A percentile compares a stretch with the other conserved stretches of the same genome.
These are phyloP conservation scores for Cytospora mali DNA, from an alignment of 2,329 filamentous ascomycete species.

Conservation along the genomic window DNA sequence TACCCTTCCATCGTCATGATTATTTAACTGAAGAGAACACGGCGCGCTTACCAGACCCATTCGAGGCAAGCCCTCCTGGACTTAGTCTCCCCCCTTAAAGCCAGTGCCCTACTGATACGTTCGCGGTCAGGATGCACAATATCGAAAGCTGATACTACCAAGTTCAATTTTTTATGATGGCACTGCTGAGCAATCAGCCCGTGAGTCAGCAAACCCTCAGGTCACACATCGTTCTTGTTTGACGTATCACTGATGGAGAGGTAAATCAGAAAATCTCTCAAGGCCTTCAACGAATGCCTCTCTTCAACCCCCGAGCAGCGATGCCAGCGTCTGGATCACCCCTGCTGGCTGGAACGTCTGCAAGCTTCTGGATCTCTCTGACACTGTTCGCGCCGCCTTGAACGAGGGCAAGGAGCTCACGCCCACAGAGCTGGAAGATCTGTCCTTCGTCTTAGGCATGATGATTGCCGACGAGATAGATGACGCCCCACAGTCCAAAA, in stretches of 20 bases:
- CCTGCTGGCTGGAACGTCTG: constrained; percentile 20
- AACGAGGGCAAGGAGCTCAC: constrained; percentile 4
- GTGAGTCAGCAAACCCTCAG: constrained; percentile 14
- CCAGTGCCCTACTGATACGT: neutral
- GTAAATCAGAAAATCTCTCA: neutral
- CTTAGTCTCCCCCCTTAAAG: neutral
- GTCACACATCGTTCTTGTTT: neutral
- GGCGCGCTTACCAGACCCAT: constrained; percentile 6
- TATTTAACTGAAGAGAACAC: constrained; percentile 1
- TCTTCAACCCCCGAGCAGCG: neutral
- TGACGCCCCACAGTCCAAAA: neutral
- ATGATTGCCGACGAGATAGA: constrained; percentile 23
- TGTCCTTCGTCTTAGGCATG: constrained; percentile 24
- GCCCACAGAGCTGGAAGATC: constrained; percentile 12
- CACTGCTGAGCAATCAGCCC: constrained; percentile 11
- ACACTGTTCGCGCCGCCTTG: constrained; percentile 20
- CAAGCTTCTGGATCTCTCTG: constrained; percentile 25
- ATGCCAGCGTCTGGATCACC: constrained; percentile 19
- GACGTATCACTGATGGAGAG: neutral
- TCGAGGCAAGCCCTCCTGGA: constrained; percentile 3
- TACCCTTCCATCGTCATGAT: constrained; percentile 6
- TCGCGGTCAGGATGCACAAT: constrained; percentile 8
- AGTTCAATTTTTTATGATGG: constrained; percentile 22
- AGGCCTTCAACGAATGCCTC: constrained; percentile 8
- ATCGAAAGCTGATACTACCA: constrained; percentile 18